A percentile compares a stretch with the other conserved stretches of the same genome.
Conservation (phyloP, 768 basidiomycete species). For the Thelephora ganbajun region DNA sequence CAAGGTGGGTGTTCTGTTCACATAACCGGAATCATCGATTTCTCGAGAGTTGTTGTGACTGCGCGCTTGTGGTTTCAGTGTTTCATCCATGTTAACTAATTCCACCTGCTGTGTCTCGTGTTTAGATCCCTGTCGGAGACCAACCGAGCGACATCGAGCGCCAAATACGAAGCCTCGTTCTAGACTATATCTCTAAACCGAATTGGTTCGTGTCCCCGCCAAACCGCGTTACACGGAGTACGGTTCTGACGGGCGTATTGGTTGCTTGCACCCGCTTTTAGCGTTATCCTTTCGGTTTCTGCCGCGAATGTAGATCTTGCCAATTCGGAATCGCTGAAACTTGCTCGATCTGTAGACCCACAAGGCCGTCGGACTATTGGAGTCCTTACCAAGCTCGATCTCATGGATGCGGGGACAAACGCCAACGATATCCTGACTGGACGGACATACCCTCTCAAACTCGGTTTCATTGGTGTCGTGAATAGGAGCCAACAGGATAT, state of each 20-base stretch:
- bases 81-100: not conserved
- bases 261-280: constrained; percentile 18
- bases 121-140: constrained; percentile 86
- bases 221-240: not conserved
- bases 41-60: no score
- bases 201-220: constrained; percentile 52
- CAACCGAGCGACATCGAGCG: constrained; percentile 97
- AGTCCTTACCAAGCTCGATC: constrained; percentile 90
- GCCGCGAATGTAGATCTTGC: constrained; percentile 97
- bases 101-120: not conserved
- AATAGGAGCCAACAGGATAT: constrained; percentile 98
- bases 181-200: constrained; percentile 92
- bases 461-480: constrained; percentile 97
- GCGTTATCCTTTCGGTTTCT: constrained; percentile 94
- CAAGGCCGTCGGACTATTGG: constrained; percentile 95
- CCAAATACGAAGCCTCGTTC: constrained; percentile 88
- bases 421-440: constrained; percentile 93
- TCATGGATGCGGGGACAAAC: constrained; percentile 99
- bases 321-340: constrained; percentile 94
- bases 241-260: not conserved
- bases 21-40: no score
- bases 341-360: constrained; percentile 90
- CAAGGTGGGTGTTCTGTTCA: constrained; percentile 43
- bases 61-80: not conserved
- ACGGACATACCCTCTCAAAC: constrained; percentile 92